phyloP scores from a whole-genome alignment of 1,284 basidiomycete species.

The Papiliotrema nemorosa region DNA sequence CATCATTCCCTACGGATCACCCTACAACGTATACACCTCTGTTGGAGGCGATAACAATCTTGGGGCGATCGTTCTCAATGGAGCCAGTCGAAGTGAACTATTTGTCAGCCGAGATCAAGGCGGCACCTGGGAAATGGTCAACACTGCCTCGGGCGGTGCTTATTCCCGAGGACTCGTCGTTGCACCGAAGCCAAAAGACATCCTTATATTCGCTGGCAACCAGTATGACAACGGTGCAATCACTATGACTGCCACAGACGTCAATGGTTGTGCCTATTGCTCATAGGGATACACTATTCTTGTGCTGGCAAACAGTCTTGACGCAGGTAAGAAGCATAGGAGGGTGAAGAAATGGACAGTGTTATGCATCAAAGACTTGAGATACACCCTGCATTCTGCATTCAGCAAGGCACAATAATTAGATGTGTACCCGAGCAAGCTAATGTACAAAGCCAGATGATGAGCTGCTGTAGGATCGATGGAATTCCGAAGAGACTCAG shows the following conservation, averaged over 20 bases:
- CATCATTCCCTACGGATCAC: constrained; percentile 31
- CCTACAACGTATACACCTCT: constrained; percentile 40
- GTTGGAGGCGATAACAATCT: constrained; percentile 17
- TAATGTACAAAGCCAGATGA: too few species aligned
- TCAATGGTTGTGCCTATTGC: constrained; percentile 2
- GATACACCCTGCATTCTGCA: too few species aligned
- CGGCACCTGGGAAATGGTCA: constrained; percentile 12
- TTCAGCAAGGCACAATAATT: too few species aligned
- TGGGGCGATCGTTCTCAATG: constrained; percentile 42
- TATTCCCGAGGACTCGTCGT: constrained; percentile 17
- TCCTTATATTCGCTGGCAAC: constrained; percentile 7
- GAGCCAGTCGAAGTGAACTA: constrained; percentile 16
- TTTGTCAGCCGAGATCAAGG: constrained; percentile 18
- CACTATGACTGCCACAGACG: background rate
- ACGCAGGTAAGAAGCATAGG: too few species aligned
- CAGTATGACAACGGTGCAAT: background rate
- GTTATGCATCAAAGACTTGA: too few species aligned
- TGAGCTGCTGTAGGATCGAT: too few species aligned
- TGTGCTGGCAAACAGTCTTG: too few species aligned
- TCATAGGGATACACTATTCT: too few species aligned
- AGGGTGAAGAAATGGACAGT: too few species aligned
- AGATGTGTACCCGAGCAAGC: too few species aligned
- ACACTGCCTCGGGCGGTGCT: constrained; percentile 5
- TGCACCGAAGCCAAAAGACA: constrained; percentile 14
- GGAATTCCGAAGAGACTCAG: too few species aligned